These are phyloP conservation scores for Trichoderma atrobrunneum DNA, from an alignment of 2,329 filamentous ascomycete genomes.

Conservation along the genomic window DNA sequence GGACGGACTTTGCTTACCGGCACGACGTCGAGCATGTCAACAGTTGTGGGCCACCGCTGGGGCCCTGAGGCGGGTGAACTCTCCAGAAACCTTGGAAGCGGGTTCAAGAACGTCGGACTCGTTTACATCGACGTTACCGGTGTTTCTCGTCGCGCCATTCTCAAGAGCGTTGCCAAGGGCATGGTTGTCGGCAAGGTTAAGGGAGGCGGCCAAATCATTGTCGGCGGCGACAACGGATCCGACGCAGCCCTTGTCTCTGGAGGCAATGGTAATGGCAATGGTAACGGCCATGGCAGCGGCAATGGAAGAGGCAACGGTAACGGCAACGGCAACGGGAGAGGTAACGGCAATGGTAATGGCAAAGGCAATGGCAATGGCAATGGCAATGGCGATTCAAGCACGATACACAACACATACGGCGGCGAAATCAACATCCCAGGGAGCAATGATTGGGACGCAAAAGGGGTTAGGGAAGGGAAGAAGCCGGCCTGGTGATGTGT, in stretches of 20 bases:
- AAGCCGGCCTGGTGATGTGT: slow-evolving; percentile 25
- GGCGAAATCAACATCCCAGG: slow-evolving; percentile 30
- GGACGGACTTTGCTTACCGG: slow-evolving; percentile 74
- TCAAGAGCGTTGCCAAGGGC: slow-evolving; percentile 94
- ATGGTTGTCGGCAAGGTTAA: slow-evolving; percentile 86
- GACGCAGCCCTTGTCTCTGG: slow-evolving; percentile 24
- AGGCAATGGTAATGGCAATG: slow-evolving; percentile 25
- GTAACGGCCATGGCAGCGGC: background rate
- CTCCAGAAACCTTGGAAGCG: slow-evolving; percentile 71
- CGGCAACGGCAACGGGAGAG: background rate
- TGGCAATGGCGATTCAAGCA: background rate
- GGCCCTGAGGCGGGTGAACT: slow-evolving; percentile 80
- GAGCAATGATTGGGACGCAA: slow-evolving; percentile 27
- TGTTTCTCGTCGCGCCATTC: slow-evolving; percentile 80
- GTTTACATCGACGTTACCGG: slow-evolving; percentile 97
- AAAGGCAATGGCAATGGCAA: background rate
- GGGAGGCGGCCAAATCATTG: slow-evolving; percentile 69
- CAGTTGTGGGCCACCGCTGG: slow-evolving; percentile 85
- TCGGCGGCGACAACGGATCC: slow-evolving; percentile 56
- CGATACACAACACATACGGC: slow-evolving; percentile 28
- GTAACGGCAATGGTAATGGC: background rate
- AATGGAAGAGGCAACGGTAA: background rate
- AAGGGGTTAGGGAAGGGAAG: slow-evolving; percentile 31
- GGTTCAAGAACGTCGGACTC: slow-evolving; percentile 92
- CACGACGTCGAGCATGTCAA: slow-evolving; percentile 74